Conservation (phyloP, 208 protist species). For the Strigomonas galati region DNA sequence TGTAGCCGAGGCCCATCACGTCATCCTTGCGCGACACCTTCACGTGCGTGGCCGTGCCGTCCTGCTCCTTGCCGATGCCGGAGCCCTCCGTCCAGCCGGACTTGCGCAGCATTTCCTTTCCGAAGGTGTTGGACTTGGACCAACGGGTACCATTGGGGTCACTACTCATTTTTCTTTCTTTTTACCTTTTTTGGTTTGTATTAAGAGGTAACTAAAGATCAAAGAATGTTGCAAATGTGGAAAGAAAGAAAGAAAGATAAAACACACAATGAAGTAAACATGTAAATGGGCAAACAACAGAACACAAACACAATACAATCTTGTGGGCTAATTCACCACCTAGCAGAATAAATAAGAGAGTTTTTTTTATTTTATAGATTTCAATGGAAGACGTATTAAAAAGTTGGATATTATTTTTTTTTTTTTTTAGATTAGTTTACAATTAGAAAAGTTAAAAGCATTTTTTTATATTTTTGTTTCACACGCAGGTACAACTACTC, state of each 20-base stretch:
- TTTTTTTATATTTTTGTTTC: too few species aligned
- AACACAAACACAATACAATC: neutral
- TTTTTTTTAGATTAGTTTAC: too few species aligned
- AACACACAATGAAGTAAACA: neutral
- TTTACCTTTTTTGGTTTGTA: neutral
- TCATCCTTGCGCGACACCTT: slow-evolving; percentile 89
- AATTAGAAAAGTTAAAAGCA: too few species aligned
- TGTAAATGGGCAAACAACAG: neutral
- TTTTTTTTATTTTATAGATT: too few species aligned
- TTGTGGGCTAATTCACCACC: too few species aligned
- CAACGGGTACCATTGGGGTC: slow-evolving; percentile 87
- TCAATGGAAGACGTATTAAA: too few species aligned
- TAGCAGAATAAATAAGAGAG: too few species aligned
- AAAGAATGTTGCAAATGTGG: neutral
- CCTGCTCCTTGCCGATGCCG: slow-evolving; percentile 82
- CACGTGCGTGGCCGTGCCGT: slow-evolving; percentile 81
- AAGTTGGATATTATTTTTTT: too few species aligned
- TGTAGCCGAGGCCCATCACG: slow-evolving; percentile 84
- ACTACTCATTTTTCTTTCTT: slow-evolving; percentile 40
- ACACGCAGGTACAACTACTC: too few species aligned
- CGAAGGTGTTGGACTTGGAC: slow-evolving; percentile 73
- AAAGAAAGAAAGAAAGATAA: neutral
- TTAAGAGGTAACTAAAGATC: neutral
- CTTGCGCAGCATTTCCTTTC: slow-evolving; percentile 85
- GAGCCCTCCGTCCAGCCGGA: slow-evolving; percentile 89